Evolutionary conservation across 1,284 basidiomycete species (phyloP), one percentile per base, ranked within the genome.

Genomic region (Pseudozyma tsukubaensis): DNA sequence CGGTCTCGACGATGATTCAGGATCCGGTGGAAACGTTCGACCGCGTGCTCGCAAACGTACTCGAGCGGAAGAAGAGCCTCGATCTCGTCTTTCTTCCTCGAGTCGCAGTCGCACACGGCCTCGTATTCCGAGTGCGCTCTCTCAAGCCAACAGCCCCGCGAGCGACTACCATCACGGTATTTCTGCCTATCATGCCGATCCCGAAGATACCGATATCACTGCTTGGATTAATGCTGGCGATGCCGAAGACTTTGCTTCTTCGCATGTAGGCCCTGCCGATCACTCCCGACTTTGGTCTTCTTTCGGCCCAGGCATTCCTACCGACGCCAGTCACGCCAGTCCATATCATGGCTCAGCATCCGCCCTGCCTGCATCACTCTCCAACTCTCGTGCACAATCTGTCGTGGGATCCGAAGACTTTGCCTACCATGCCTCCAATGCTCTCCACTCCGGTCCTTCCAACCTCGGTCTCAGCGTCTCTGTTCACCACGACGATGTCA

Each of bases 171-270:
- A 73, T 42, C 65, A 73, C 54, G 65, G 61, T 55, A 67, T 73
- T 40, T 54, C 71, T 9, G 65, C 71, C 18, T 73, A 73, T 16
- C 71, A 73, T 16, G 42, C 70, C 32, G 71, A 73, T 48, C 57
- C 65, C 14, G 67, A 75, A 42, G 72, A 74, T 18, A 66, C 72
- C 44, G 72, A 75, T 49, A 75, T 75, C 44, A 75, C 72, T 19
- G 72, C 72, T 24, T 75, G 72, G 72, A 75, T 75, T 64, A 71
- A 75, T 40, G 63, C 72, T 4, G 72, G 72, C 48, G 72, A 75
- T 19, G 54, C 48, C 39, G 67, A 74, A 35, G 72, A 74, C 16
- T 65, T 74, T 32, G 50, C 45, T 34, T 19, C 62, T 11, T 51
- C 66, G 1, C 58, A 61, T 24, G 52, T 59, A 7, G 24, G 52